Percentiles rank a stretch among this genome's conserved stretches.
These are phyloP conservation scores for Novymonas esmeraldas DNA, from an alignment of 208 protist species.

Conservation along the genomic window DNA sequence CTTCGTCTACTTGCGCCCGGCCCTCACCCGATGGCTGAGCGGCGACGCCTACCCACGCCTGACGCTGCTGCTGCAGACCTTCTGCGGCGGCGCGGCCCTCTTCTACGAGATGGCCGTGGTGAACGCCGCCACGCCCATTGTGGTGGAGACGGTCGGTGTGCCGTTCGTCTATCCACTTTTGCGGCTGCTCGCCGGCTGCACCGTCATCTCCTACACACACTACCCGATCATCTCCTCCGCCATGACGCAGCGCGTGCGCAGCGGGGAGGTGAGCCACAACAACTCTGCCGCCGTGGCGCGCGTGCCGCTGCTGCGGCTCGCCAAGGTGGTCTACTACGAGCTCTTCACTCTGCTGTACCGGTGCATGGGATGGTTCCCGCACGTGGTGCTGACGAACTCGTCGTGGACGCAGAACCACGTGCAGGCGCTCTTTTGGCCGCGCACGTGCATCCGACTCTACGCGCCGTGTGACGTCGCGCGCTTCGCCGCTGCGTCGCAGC, in stretches of 20 bases:
- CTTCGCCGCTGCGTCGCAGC: conserved; percentile 41
- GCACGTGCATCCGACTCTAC: conserved; percentile 69
- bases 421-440: conserved; percentile 73
- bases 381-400: conserved; percentile 95
- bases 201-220: conserved; percentile 96
- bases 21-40: conserved; percentile 62
- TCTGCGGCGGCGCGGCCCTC: conserved; percentile 87
- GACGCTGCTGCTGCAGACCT: conserved; percentile 94
- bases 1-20: conserved; percentile 65
- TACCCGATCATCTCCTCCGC: conserved; percentile 96
- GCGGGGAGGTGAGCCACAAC: conserved; percentile 61
- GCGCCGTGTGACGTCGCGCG: conserved; percentile 91
- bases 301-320: conserved; percentile 36
- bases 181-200: conserved; percentile 70
- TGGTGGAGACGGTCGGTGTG: conserved; percentile 96
- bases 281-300: conserved; percentile 70
- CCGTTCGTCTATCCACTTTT: conserved; percentile 96
- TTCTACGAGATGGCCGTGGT: conserved; percentile 90
- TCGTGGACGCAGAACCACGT: conserved; percentile 97
- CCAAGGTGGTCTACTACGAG: conserved; percentile 92
- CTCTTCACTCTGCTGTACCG: conserved; percentile 91
- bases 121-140: conserved; percentile 46
- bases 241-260: conserved; percentile 75
- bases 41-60: conserved; percentile 72
- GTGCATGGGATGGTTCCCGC: conserved; percentile 72